A percentile compares a stretch with the other conserved stretches of the same genome.
Evolutionary conservation across 179 eudicot genomes (phyloP).

Genomic region (Vitellaria paradoxa): DNA sequence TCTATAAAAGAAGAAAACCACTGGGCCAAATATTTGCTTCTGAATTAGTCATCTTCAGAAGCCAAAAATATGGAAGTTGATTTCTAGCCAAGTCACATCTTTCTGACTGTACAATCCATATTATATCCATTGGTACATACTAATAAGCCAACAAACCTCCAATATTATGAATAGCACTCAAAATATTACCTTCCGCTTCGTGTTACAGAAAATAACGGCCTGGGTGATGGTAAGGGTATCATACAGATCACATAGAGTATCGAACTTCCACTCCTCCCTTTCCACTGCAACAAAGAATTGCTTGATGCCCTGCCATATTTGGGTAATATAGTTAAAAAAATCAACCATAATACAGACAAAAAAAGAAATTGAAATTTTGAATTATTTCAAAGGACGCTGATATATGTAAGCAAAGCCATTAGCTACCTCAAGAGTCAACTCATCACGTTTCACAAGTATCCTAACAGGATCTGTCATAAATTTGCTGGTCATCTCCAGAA

Average conservation of each 20-base stretch:
- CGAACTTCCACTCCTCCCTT: conserved; percentile 97
- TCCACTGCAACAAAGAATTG: conserved; percentile 97
- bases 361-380: neutral
- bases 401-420: neutral
- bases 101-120: too few species aligned
- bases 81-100: too few species aligned
- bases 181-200: conserved; percentile 75
- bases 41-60: too few species aligned
- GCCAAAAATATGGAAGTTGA: too few species aligned
- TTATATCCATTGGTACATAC: too few species aligned
- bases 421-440: conserved; percentile 90
- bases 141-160: neutral
- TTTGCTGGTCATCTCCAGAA: conserved; percentile 92
- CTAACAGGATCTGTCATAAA: conserved; percentile 98
- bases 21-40: too few species aligned
- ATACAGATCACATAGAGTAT: conserved; percentile 96
- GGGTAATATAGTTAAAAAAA: neutral
- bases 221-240: conserved; percentile 95
- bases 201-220: conserved; percentile 97
- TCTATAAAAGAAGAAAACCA: too few species aligned
- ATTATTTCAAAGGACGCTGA: neutral
- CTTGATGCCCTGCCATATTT: conserved; percentile 76
- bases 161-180: neutral
- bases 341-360: neutral
- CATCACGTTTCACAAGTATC: conserved; percentile 90